Evolutionary conservation across 2,329 filamentous ascomycete genomes (phyloP).

Genomic region (Aspergillus alliaceus): DNA sequence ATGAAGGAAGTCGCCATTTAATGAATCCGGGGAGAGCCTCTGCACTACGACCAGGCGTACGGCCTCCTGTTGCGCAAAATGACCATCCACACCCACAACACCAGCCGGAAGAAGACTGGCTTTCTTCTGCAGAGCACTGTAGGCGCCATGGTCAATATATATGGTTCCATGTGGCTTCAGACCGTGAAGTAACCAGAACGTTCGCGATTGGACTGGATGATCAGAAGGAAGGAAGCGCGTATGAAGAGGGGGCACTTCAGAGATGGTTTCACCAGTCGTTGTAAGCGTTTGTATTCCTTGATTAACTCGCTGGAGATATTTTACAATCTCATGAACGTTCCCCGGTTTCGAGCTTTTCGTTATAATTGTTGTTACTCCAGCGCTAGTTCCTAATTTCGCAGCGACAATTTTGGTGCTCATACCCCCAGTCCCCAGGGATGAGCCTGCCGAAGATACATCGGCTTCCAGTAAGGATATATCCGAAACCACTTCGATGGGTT

Average conservation of each 20-base stretch:
- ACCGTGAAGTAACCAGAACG: conserved; percentile 96
- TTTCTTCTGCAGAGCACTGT: conserved; percentile 75
- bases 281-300: conserved; percentile 26
- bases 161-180: conserved; percentile 85
- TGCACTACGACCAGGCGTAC: conserved; percentile 82
- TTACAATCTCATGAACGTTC: conserved; percentile 85
- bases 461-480: conserved; percentile 81
- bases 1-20: conserved; percentile 41
- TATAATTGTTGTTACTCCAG: conserved; percentile 93
- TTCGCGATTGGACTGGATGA: conserved; percentile 84
- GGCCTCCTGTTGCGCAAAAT: conserved; percentile 88
- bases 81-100: conserved; percentile 84
- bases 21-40: conserved; percentile 45
- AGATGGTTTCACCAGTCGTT: conserved; percentile 13
- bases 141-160: conserved; percentile 89
- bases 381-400: conserved; percentile 85
- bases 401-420: conserved; percentile 98
- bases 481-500: conserved; percentile 87
- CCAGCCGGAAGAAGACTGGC: conserved; percentile 86
- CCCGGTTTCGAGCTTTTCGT: conserved; percentile 90
- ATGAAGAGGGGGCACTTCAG: conserved; percentile 64
- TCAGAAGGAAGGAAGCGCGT: conserved; percentile 87
- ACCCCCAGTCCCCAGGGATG: conserved; percentile 84
- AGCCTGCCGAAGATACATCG: conserved; percentile 89
- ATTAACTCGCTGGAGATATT: conserved; percentile 69